Evolutionary conservation across 805 yeast species (phyloP).

Genomic region (Lipomyces anomalus): DNA sequence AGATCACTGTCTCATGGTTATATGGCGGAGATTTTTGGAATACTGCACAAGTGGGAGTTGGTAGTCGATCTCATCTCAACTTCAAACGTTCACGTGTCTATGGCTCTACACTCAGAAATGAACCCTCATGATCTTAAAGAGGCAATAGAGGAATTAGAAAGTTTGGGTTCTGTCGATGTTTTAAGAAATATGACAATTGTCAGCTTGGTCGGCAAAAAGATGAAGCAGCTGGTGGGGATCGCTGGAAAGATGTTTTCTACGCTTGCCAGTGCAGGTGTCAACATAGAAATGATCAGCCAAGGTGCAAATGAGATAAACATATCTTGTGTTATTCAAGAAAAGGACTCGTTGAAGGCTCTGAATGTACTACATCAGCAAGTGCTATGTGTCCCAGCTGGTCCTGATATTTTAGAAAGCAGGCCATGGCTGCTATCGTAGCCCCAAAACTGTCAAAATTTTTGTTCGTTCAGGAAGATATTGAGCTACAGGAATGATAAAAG

Average conservation of each 20-base stretch:
- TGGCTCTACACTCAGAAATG: slow-evolving; percentile 76
- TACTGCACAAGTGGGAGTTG: slow-evolving; percentile 72
- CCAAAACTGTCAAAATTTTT: too few relatives aligned
- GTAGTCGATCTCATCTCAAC: slow-evolving; percentile 96
- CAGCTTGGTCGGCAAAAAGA: slow-evolving; percentile 91
- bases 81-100: slow-evolving; percentile 95
- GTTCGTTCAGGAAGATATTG: too few relatives aligned
- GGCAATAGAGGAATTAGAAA: slow-evolving; percentile 72
- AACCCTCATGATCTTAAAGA: slow-evolving; percentile 51
- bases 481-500: too few relatives aligned
- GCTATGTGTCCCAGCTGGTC: slow-evolving; percentile 32
- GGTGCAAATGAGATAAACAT: slow-evolving; percentile 98
- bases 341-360: slow-evolving; percentile 78
- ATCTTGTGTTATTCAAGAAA: slow-evolving; percentile 84
- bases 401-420: slow-evolving; percentile 17
- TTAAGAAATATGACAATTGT: slow-evolving; percentile 84
- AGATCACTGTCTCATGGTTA: slow-evolving; percentile 92
- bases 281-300: slow-evolving; percentile 96
- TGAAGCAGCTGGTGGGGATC: slow-evolving; percentile 94
- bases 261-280: slow-evolving; percentile 82
- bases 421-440: too few relatives aligned
- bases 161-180: slow-evolving; percentile 83
- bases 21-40: slow-evolving; percentile 81
- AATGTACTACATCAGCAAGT: slow-evolving; percentile 76
- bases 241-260: slow-evolving; percentile 97